Conservation (phyloP, 768 basidiomycete genomes). For the Agaricus blazei region DNA sequence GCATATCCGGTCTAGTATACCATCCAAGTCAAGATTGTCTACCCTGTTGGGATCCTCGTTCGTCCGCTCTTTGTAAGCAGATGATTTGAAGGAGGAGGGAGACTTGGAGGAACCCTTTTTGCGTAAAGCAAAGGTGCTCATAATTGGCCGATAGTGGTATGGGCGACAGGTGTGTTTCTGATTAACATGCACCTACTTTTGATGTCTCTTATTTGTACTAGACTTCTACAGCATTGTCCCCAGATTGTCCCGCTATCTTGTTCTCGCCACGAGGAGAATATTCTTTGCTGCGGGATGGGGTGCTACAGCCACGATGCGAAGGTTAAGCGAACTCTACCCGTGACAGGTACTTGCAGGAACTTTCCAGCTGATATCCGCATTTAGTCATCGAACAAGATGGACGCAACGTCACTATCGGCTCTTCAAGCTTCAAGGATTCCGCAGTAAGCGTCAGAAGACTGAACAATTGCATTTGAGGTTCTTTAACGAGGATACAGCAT, state of each 20-base stretch:
- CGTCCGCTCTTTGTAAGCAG: neutral
- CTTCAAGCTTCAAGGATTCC: too few relatives aligned
- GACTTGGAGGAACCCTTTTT: neutral
- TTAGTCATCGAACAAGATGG: too few relatives aligned
- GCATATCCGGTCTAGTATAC: slow-evolving; percentile 15
- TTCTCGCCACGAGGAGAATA: neutral
- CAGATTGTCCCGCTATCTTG: neutral
- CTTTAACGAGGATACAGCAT: too few relatives aligned
- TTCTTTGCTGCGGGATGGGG: neutral
- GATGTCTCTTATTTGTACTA: too few relatives aligned
- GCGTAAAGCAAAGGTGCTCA: neutral
- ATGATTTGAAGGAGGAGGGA: neutral
- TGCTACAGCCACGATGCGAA: neutral
- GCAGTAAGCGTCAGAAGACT: too few relatives aligned
- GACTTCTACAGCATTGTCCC: too few relatives aligned
- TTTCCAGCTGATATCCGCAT: too few relatives aligned
- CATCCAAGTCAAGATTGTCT: neutral
- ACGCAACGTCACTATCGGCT: too few relatives aligned
- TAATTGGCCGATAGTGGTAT: neutral
- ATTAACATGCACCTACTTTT: too few relatives aligned
- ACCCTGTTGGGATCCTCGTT: neutral
- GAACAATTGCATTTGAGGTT: too few relatives aligned
- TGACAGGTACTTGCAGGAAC: too few relatives aligned
- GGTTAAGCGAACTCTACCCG: too few relatives aligned
- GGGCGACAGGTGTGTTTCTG: neutral